Evolutionary conservation across 805 yeast genomes (phyloP), one percentile per base, ranked within the genome.

Genomic region (Myxozyma neglecta): DNA sequence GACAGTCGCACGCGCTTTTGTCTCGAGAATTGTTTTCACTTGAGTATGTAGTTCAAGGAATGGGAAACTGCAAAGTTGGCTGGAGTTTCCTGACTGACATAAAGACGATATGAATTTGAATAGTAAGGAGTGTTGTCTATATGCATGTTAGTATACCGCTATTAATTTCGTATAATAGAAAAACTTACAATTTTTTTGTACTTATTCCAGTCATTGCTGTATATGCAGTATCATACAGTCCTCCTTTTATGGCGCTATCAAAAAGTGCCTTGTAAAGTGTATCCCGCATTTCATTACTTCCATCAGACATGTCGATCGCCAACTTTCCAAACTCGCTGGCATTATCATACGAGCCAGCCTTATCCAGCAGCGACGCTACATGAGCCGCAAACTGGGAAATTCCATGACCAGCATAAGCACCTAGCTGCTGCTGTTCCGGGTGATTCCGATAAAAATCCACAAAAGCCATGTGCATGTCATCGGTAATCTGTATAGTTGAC

Each of bases 11-110:
- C 74, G 69, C 20, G 77, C 76, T 34, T 67, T 64, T 32, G 64
- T 52, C 37, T 69, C 74, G 45, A 85, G 71, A 46, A 82, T 67
- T 1, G 73, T 72, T 65, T 81, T 83, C 37, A 85, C 80, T 6
- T 67, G 58, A 13, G 75, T 74, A 3, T 76, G 74, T 57, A 82
- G 77, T 24, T 77, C 81, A 7, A 75, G 68, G 59, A 83, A 80
- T 46, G 81, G 79, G 59, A 76, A 79, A 18, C 75, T 73, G 18
- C 77, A 71, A 42, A 85, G 69, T 49, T 70, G 70, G 40, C 75
- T 71, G 6, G 81, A 76, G 10, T 76, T 73, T 53, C 80, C 79
- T 9, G 70, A 69, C 18, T 76, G 76, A 63, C 79, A 76, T 47
- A 81, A 66, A 48, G 73, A 73, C 53, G 73, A 71, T 13, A 82